Evolutionary conservation across 768 basidiomycete species (phyloP).

Genomic region (Mycena filopes): DNA sequence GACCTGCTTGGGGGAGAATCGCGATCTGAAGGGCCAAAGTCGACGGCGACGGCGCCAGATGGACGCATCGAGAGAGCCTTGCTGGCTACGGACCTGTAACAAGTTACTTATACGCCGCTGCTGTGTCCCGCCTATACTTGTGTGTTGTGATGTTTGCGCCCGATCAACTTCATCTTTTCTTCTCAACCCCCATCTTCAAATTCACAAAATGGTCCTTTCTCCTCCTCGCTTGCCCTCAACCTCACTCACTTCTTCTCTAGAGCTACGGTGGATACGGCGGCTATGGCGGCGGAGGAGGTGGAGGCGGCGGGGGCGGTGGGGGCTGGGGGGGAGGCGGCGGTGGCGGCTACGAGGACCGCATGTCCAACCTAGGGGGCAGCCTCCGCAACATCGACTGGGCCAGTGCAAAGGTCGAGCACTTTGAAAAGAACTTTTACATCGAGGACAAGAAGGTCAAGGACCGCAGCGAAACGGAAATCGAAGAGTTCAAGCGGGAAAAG

Average conservation of each 20-base stretch:
- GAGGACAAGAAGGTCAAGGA: conserved; percentile 88
- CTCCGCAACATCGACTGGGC: conserved; percentile 90
- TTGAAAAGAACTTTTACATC: conserved; percentile 98
- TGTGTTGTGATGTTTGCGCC: not conserved
- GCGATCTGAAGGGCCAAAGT: conserved; percentile 69
- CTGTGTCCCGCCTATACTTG: not conserved
- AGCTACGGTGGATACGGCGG: conserved; percentile 55
- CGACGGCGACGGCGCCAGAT: conserved; percentile 69
- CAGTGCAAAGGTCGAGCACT: conserved; percentile 75
- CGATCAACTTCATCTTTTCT: conserved; percentile 10
- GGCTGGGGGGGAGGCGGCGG: conserved; percentile 65
- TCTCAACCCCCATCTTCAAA: conserved; percentile 33
- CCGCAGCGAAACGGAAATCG: conserved; percentile 86
- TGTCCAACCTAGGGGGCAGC: conserved; percentile 84
- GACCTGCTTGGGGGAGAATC: conserved; percentile 56
- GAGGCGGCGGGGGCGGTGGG: conserved; percentile 55
- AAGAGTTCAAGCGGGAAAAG: conserved; percentile 84
- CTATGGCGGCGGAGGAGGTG: conserved; percentile 48
- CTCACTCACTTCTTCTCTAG: conserved; percentile 38
- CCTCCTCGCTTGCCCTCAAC: not conserved
- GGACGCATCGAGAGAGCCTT: conserved; percentile 58
- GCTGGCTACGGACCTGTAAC: not conserved
- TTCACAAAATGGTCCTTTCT: conserved; percentile 36
- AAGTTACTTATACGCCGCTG: not conserved
- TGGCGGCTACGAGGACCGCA: conserved; percentile 71